Base-by-base conservation (phyloP, 306 rosid species). In the Sechiopsis laciniata region DNA sequence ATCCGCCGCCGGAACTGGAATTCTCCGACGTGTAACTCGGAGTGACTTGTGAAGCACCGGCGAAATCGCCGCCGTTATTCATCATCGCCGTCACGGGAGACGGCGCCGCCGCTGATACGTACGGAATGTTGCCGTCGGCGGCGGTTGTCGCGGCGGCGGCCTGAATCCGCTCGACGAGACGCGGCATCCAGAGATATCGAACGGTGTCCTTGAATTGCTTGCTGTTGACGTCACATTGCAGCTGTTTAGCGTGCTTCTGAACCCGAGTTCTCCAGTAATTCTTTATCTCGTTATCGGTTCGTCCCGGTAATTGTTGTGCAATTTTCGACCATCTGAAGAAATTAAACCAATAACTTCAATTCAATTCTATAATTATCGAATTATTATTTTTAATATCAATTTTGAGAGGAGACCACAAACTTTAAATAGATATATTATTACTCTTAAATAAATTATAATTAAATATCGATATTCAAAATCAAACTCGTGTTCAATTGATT, bases 231-330 rank as follows among this genome's bases (percentile, higher is more conserved):
- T 94, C 97, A 67, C 99, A 94, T 87, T 91, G 91, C 11, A 94
- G 97, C 77, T 94, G 97, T 59, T 94, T 94, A 7, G 99, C 99
- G 64, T 89, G 96, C n/a, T 94, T 94, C 52, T 94, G 99, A 0
- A 94, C 96, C 1, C 99, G 87, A 7, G 99, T 94, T 68, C 99
- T 83, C 99, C 99, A 94, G 59, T 94, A 91, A 53, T 94, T 94
- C 69, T 94, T 94, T 0, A 94, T 94, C 82, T 94, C 99, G 2
- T 94, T 94, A 29, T 94, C 99, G 0, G 99, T 94, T 74, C 99
- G 77, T 52, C 99, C 99, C 0, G 99, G 99, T 78, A 94, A 83
- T 68, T 85, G 85, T 11, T 94, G 97, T 0, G 99, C 99, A 19
- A 94, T 94, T 75, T 94, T 94, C 0, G 99, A 94, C 99, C 99